Evolutionary conservation across 306 rosid species (phyloP), one percentile per base, ranked within the genome.

Genomic region (Begonia masoniana): DNA sequence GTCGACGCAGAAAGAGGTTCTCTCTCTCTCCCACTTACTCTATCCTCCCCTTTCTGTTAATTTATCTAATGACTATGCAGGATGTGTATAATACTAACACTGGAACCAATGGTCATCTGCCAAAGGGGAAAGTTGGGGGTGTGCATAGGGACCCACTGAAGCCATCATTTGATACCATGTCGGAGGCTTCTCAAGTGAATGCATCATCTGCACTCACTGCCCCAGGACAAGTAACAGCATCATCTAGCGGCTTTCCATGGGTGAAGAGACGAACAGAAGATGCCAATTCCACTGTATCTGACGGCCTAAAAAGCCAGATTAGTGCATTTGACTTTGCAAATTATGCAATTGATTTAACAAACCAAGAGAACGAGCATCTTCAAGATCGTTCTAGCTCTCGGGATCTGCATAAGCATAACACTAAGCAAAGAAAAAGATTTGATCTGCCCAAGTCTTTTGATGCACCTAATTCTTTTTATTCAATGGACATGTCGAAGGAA

Each of bases 291-390:
- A 69, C 80, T 10, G 48, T 92, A 56, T 92, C 99, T 50, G 94
- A 83, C 57, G 86, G 96, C 11, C 77, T 87, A 42, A 81, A 63
- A 66, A 91, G 97, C 74, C 89, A 80, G 63, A 74, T 85, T 52
- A 89, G 94, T 75, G 88, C 87, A 11, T 16, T 92, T 13, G 99
- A 92, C 68, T 31, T 31, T 31, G 73, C 96, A 16, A 41, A 74
- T 10, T 92, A 83, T 64, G 99, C 96, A 19, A 81, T 64, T 58
- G 71, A 69, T 24, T 68, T 84, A 15, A 21, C 75, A 13, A 82
- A 43, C 46, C 72, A 56, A 59, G 71, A 52, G 62, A 69, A 43
- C 56, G 57, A 36, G 26, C 51, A 72, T 13, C 65, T 67, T 57
- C 59, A 71, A 19, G 67, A 60, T 52, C 47, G 60, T 31, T 57